A percentile compares a stretch with the other conserved stretches of the same genome.
These are phyloP conservation scores for Chytridiales sp. DNA, from an alignment of 371 early-diverging fungal species.

Conservation along the genomic window DNA sequence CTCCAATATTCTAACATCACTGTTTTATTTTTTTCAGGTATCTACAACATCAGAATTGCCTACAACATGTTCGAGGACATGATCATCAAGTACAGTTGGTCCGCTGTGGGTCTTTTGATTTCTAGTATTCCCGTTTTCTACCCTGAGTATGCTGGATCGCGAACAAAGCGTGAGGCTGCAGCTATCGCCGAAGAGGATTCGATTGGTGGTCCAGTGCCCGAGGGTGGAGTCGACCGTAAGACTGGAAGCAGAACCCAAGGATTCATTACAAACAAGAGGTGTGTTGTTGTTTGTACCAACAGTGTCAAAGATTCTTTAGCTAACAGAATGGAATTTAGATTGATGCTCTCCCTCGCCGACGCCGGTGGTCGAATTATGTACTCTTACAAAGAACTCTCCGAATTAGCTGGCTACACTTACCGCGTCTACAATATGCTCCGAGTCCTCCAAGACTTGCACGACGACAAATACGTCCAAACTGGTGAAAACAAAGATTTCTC, in stretches of 20 bases:
- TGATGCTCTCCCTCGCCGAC: slow-evolving; percentile 80
- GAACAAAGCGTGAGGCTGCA: slow-evolving; percentile 39
- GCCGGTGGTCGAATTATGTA: slow-evolving; percentile 93
- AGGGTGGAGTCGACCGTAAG: slow-evolving; percentile 35
- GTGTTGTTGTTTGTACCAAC: slow-evolving; percentile 41
- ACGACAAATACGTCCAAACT: slow-evolving; percentile 42
- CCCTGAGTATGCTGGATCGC: slow-evolving; percentile 43
- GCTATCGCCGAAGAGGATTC: slow-evolving; percentile 16
- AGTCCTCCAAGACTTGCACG: slow-evolving; percentile 48
- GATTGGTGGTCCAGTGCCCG: slow-evolving; percentile 24
- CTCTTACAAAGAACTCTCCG: slow-evolving; percentile 80
- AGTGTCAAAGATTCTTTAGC: slow-evolving; percentile 54
- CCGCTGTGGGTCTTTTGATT: slow-evolving; percentile 86
- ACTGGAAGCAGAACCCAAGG: slow-evolving; percentile 49
- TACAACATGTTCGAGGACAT: slow-evolving; percentile 90
- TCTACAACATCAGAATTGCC: slow-evolving; percentile 64
- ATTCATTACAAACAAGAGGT: slow-evolving; percentile 55
- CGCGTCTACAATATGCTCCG: slow-evolving; percentile 49
- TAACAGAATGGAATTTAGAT: slow-evolving; percentile 14
- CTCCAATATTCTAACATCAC: background rate
- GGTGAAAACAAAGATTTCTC: slow-evolving; percentile 29
- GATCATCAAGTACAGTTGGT: slow-evolving; percentile 93
- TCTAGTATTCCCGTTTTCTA: slow-evolving; percentile 92
- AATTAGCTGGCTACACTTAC: slow-evolving; percentile 86
- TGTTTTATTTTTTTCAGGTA: slow-evolving; percentile 6